These are phyloP conservation scores for Saccharomycopsis javanensis DNA, from an alignment of 805 yeast species.

Conservation along the genomic window DNA sequence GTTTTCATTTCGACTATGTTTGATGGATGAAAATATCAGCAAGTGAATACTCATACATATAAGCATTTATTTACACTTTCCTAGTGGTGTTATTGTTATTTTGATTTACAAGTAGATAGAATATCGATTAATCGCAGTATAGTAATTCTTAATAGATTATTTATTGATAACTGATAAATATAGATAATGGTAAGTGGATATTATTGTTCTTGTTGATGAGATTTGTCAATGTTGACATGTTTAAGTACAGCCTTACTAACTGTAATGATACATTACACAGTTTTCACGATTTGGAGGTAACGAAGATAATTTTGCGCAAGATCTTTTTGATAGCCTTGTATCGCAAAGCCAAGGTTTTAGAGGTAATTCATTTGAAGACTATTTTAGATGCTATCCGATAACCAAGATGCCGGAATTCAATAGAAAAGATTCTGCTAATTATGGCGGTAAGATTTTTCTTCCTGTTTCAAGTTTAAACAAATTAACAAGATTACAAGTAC, in stretches of 20 bases:
- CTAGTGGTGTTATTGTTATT: too few species aligned
- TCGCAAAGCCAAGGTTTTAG: neutral
- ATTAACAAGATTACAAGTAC: conserved; percentile 79
- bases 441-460: conserved; percentile 89
- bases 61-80: too few species aligned
- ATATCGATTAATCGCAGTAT: too few species aligned
- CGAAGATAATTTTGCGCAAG: neutral
- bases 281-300: neutral
- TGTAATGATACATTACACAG: neutral
- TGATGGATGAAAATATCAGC: neutral
- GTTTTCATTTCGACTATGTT: neutral
- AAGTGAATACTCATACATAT: neutral
- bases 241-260: neutral
- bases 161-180: neutral
- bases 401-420: conserved; percentile 64
- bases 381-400: conserved; percentile 86
- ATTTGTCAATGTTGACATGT: too few species aligned
- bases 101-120: too few species aligned
- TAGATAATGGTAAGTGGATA: neutral
- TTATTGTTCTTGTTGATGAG: neutral
- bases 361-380: conserved; percentile 53
- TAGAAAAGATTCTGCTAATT: conserved; percentile 71
- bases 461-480: conserved; percentile 90
- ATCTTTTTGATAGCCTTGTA: neutral
- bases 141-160: neutral